These are phyloP conservation scores for Mycena filopes DNA, from an alignment of 768 basidiomycete genomes.

Conservation along the genomic window DNA sequence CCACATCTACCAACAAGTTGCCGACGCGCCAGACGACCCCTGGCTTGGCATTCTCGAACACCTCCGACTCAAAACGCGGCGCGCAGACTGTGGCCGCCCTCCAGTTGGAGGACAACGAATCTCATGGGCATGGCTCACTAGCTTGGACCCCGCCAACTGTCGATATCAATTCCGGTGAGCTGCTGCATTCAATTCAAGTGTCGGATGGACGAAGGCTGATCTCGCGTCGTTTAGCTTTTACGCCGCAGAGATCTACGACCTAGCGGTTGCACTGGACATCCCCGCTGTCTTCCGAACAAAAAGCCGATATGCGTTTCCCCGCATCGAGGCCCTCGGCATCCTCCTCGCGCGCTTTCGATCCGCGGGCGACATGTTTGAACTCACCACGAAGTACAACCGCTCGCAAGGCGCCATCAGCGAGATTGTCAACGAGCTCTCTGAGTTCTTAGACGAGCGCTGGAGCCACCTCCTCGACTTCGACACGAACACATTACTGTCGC, in stretches of 20 bases:
- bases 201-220: no score
- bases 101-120: neutral
- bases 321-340: slow-evolving; percentile 32
- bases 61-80: no score
- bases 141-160: neutral
- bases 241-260: slow-evolving; percentile 13
- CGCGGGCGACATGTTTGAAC: slow-evolving; percentile 28
- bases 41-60: no score
- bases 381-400: slow-evolving; percentile 31
- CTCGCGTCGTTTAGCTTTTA: slow-evolving; percentile 7
- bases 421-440: slow-evolving; percentile 27
- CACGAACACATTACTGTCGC: slow-evolving; percentile 24
- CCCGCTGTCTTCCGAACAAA: slow-evolving; percentile 21
- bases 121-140: neutral
- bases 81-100: neutral
- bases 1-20: no score
- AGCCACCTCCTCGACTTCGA: slow-evolving; percentile 35
- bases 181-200: neutral
- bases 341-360: slow-evolving; percentile 30
- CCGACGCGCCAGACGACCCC: no score
- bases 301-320: slow-evolving; percentile 11
- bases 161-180: slow-evolving; percentile 19
- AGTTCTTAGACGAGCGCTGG: slow-evolving; percentile 34
- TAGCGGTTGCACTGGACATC: slow-evolving; percentile 25
- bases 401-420: slow-evolving; percentile 33